phyloP scores from a whole-genome alignment of 2,329 filamentous ascomycete species.

The Talaromyces sp. region DNA sequence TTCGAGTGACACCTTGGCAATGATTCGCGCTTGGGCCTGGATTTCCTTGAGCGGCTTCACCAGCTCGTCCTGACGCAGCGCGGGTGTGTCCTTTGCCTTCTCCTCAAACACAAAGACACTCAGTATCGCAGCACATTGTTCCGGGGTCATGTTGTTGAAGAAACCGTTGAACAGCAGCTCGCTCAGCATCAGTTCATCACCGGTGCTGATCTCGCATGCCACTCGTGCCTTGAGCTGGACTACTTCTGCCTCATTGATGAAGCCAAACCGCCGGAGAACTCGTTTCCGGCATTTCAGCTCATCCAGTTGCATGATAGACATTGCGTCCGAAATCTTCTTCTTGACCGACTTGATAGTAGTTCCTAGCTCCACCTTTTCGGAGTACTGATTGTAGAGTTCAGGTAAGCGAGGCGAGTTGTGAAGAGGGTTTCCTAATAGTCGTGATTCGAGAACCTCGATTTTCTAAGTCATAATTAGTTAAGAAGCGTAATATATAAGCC shows the following conservation, averaged over 20 bases:
- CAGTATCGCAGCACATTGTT: conserved; percentile 78
- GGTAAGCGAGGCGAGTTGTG: conserved; percentile 84
- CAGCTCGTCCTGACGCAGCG: conserved; percentile 71
- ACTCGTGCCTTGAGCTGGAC: conserved; percentile 96
- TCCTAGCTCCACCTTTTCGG: conserved; percentile 68
- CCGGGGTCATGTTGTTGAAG: conserved; percentile 91
- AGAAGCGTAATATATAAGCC: neutral
- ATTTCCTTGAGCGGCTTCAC: conserved; percentile 82
- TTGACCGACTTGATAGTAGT: conserved; percentile 83
- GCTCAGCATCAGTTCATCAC: conserved; percentile 87
- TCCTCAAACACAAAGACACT: conserved; percentile 98
- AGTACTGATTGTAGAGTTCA: conserved; percentile 82
- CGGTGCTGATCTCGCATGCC: conserved; percentile 95
- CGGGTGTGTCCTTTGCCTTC: conserved; percentile 71
- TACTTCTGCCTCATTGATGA: conserved; percentile 93
- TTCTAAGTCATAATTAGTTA: conserved; percentile 54
- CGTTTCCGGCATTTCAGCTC: conserved; percentile 95
- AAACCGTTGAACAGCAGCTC: conserved; percentile 95
- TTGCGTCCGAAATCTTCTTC: conserved; percentile 77
- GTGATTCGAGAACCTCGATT: conserved; percentile 93
- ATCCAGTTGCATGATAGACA: conserved; percentile 88
- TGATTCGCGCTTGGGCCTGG: conserved; percentile 76
- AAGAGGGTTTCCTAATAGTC: conserved; percentile 80
- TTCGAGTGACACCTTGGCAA: conserved; percentile 92
- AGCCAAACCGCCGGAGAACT: conserved; percentile 86